These are phyloP conservation scores for Penicillium digitatum DNA, from an alignment of 2,329 filamentous ascomycete species.

Conservation along the genomic window DNA sequence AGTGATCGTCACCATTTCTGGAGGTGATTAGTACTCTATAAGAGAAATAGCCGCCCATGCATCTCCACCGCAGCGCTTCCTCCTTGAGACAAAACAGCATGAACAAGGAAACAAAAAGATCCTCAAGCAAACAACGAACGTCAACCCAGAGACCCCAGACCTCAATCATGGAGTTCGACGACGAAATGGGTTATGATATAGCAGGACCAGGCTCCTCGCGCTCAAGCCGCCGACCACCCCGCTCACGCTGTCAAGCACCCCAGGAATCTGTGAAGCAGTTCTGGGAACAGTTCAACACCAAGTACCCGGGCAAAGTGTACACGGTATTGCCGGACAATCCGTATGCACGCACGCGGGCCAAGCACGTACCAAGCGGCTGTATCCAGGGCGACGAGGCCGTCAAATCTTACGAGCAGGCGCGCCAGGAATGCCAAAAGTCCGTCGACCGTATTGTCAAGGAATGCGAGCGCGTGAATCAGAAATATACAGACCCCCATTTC, in stretches of 20 bases:
- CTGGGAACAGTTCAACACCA: conserved; percentile 68
- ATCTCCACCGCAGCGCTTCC: neutral
- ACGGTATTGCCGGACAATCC: conserved; percentile 66
- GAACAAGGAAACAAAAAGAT: neutral
- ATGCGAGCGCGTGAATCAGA: conserved; percentile 74
- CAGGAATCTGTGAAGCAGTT: conserved; percentile 68
- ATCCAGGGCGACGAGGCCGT: conserved; percentile 56
- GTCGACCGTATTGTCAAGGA: conserved; percentile 57
- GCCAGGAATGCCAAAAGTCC: conserved; percentile 61
- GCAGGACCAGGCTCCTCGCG: conserved; percentile 30
- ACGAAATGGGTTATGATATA: conserved; percentile 26
- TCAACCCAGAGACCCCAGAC: neutral
- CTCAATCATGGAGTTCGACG: conserved; percentile 28
- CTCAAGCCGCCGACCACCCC: conserved; percentile 33
- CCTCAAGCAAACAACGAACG: neutral
- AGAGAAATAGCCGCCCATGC: neutral
- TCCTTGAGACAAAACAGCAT: neutral
- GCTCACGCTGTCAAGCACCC: conserved; percentile 54
- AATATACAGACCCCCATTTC: conserved; percentile 82
- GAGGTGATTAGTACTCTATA: neutral
- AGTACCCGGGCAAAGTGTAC: conserved; percentile 67
- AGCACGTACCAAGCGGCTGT: conserved; percentile 52
- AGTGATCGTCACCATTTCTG: neutral
- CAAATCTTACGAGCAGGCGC: conserved; percentile 69
- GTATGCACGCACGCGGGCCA: conserved; percentile 59